These are phyloP conservation scores for Picea mariana DNA, from an alignment of 83 land plant genomes.

Conservation along the genomic window DNA sequence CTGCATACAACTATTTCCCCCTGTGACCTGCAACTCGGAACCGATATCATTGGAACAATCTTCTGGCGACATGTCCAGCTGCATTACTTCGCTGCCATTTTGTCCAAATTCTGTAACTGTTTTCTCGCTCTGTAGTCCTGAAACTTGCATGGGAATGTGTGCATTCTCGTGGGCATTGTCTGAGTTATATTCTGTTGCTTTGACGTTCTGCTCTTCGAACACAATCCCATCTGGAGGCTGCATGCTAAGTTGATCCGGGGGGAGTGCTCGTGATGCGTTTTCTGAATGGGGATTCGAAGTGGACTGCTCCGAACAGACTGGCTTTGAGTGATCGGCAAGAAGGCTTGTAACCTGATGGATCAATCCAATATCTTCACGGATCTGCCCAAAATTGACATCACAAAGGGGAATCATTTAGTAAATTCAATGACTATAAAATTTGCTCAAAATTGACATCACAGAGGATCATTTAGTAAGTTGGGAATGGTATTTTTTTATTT, in stretches of 20 bases:
- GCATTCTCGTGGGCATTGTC: conserved; percentile 16
- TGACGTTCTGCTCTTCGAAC: conserved; percentile 29
- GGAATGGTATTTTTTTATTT: too few relatives aligned
- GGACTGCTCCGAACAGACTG: conserved; percentile 70
- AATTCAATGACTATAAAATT: too few relatives aligned
- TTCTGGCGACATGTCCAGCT: conserved; percentile 60
- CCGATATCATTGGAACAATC: conserved; percentile 45
- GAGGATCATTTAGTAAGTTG: too few relatives aligned
- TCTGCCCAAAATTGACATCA: conserved; percentile 27
- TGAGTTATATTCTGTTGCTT: conserved; percentile 28
- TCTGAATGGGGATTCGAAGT: conserved; percentile 55
- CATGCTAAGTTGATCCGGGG: conserved; percentile 15
- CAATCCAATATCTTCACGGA: conserved; percentile 58
- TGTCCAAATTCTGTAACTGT: conserved; percentile 17
- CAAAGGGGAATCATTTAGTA: too few relatives aligned
- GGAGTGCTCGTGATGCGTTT: conserved; percentile 20
- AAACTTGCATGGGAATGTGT: background rate
- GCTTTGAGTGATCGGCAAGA: conserved; percentile 57
- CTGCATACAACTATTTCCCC: conserved; percentile 15
- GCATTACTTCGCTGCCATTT: conserved; percentile 51
- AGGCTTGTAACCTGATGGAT: conserved; percentile 47
- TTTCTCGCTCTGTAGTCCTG: conserved; percentile 4
- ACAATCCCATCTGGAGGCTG: conserved; percentile 18
- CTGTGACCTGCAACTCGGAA: conserved; percentile 28
- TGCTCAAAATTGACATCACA: too few relatives aligned